Base-by-base conservation (phyloP, 257 asterid species). In the Mentha longifolia region DNA sequence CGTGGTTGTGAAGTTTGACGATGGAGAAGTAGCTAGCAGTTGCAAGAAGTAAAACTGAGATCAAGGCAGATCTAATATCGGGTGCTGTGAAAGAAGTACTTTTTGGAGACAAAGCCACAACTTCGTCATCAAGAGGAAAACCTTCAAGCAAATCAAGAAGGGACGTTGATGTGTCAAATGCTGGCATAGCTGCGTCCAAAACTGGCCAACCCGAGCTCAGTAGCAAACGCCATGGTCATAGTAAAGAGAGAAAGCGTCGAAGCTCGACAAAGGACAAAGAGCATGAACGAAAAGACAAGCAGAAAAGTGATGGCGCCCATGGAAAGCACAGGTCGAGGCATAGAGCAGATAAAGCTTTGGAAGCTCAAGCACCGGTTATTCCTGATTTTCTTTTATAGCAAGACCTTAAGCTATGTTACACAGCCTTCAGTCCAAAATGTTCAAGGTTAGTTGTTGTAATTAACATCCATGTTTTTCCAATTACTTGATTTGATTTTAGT, bases 321-420 rank as follows among this genome's bases (percentile, higher is more conserved):
- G 81, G 81, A 57, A 85, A 75, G 87, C 92, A 79, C 73, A 92
- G 79, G 82, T 83, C 91, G 16, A 75, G 88, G 58, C 95, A 75
- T 37, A 84, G 85, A 82, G 86, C 90, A 66, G 90, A 89, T 22
- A 86, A 72, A 71, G 43, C 77, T 57, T 73, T 74, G 70, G 83
- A 78, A 69, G 87, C 84, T 61, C 87, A 88, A 68, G 79, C 95
- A 50, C 75, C 88, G 2, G 97, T 88, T 6, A 82, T 90, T 63
- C 98, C 92, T 35, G 98, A 92, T 83, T 92, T 90, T 85, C 97
- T 92, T 42, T 81, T 92, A 62, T 92, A 88, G 87, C 86, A 79
- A 46, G 67, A n/a, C 25, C 60, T 65, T 47, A 30, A 20, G 67
- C 20, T 63, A 65, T 65, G 64, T 31, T 65, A 3, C 73, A 55